Evolutionary conservation across 164 flowering plant genomes (phyloP).

Genomic region (Platanus orientalis): DNA sequence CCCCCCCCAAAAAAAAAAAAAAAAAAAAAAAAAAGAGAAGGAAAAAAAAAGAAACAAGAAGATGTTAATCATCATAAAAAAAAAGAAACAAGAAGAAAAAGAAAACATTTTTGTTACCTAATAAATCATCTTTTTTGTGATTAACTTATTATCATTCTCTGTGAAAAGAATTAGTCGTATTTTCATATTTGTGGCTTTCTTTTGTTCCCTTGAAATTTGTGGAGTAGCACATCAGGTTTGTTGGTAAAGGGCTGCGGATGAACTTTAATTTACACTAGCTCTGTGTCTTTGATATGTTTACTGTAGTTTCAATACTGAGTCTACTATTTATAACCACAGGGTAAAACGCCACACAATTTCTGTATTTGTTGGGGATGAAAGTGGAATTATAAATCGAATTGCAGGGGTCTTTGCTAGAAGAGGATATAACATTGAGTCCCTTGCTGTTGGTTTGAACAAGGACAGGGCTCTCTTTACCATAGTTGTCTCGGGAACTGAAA

Average conservation of each 20-base stretch:
- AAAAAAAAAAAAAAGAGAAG: too few relatives aligned
- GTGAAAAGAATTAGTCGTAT: too few relatives aligned
- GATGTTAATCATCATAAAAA: too few relatives aligned
- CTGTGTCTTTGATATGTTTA: neutral
- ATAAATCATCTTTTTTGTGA: too few relatives aligned
- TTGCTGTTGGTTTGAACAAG: conserved; percentile 94
- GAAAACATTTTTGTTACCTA: too few relatives aligned
- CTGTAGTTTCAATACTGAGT: neutral
- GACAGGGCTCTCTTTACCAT: conserved; percentile 96
- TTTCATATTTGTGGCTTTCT: too few relatives aligned
- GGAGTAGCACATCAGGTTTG: neutral
- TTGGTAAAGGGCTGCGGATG: neutral
- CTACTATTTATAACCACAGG: conserved; percentile 28
- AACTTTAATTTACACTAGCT: neutral
- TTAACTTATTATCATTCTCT: too few relatives aligned
- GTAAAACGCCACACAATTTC: conserved; percentile 78
- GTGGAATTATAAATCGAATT: conserved; percentile 96
- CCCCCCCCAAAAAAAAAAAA: too few relatives aligned
- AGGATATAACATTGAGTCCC: conserved; percentile 95
- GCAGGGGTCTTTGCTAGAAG: conserved; percentile 98
- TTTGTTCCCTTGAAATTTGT: neutral
- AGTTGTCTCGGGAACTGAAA: conserved; percentile 87
- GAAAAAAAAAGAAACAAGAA: too few relatives aligned
- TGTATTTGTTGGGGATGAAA: conserved; percentile 97
- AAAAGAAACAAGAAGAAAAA: too few relatives aligned